Conservation (phyloP, 805 yeast species). For the Metschnikowia aberdeeniae region DNA sequence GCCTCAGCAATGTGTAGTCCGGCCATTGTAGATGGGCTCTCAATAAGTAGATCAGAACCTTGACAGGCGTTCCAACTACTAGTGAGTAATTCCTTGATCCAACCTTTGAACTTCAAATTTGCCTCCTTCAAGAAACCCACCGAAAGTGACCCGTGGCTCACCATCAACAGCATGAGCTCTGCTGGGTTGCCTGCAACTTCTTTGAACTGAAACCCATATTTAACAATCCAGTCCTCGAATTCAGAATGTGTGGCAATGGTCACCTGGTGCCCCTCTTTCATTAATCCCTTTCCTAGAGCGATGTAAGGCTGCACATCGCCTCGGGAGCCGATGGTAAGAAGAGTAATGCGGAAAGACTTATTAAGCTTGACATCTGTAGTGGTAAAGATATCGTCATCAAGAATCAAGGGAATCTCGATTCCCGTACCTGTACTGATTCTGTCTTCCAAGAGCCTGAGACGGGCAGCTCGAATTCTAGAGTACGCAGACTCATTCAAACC, state of each 20-base stretch:
- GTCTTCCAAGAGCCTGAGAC: constrained; percentile 64
- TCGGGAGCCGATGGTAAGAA: constrained; percentile 88
- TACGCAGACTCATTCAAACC: constrained; percentile 6
- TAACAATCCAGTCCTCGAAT: constrained; percentile 68
- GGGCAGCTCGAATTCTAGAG: constrained; percentile 47
- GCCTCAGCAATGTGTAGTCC: constrained; percentile 96
- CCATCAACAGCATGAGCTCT: constrained; percentile 88
- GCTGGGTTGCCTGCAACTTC: constrained; percentile 91
- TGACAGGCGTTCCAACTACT: constrained; percentile 88
- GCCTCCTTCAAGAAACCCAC: constrained; percentile 83
- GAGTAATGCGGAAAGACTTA: constrained; percentile 53
- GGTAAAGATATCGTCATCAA: constrained; percentile 60
- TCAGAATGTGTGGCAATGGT: constrained; percentile 84
- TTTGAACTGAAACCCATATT: constrained; percentile 63
- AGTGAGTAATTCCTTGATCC: constrained; percentile 71
- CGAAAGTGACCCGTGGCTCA: constrained; percentile 81
- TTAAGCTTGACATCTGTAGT: constrained; percentile 51
- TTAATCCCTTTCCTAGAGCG: constrained; percentile 76
- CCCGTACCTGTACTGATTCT: constrained; percentile 57
- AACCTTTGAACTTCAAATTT: constrained; percentile 66
- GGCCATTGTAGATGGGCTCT: constrained; percentile 95
- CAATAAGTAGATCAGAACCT: constrained; percentile 76
- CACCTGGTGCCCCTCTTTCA: constrained; percentile 77
- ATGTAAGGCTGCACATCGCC: constrained; percentile 98
- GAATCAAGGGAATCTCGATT: constrained; percentile 60